These are phyloP conservation scores for Bipolaris oryzae DNA, from an alignment of 2,329 filamentous ascomycete species.

Conservation along the genomic window DNA sequence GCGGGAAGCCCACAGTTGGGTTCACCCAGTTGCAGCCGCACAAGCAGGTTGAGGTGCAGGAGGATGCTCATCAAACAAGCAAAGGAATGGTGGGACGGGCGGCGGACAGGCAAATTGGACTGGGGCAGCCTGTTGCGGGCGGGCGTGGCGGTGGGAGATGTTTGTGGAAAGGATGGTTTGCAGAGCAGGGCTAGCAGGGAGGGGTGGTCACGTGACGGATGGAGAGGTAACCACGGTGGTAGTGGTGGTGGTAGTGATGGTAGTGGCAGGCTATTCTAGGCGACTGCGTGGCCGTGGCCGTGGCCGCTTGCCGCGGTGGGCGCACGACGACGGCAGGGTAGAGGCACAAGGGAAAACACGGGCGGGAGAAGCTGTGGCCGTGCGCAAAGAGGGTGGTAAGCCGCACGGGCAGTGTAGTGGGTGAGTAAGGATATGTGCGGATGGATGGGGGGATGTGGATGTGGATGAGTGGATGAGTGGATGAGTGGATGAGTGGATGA, in stretches of 20 bases:
- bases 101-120: neutral
- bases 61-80: slow-evolving; percentile 5
- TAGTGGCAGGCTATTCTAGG: neutral
- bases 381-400: neutral
- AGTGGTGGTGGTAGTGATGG: no score
- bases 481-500: no score
- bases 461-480: no score
- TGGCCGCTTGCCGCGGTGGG: slow-evolving; percentile 12
- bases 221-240: no score
- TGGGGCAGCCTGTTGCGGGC: neutral
- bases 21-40: slow-evolving; percentile 11
- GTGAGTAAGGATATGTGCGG: no score
- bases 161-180: slow-evolving; percentile 1
- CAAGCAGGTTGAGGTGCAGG: neutral
- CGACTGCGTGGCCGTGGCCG: slow-evolving; percentile 3
- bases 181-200: neutral
- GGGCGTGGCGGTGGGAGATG: neutral
- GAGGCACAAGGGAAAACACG: neutral
- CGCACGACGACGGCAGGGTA: slow-evolving; percentile 4
- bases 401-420: neutral
- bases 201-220: neutral
- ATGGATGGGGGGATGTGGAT: no score
- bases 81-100: slow-evolving; percentile 1
- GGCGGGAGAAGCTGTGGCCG: neutral
- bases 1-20: slow-evolving; percentile 15